Conservation (phyloP, 805 yeast genomes). For the Barnettozyma californica region DNA sequence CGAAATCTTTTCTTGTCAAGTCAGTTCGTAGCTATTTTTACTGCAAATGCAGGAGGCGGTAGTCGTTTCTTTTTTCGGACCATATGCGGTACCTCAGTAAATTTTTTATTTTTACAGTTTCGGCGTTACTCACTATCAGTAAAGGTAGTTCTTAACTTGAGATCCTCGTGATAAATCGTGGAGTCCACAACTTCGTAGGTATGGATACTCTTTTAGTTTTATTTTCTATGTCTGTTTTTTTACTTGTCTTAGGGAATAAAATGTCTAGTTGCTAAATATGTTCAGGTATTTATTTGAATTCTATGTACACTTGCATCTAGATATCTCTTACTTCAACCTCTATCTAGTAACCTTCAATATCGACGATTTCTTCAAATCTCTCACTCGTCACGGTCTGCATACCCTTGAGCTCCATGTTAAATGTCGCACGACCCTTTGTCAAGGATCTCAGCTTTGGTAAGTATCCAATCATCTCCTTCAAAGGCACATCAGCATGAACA, state of each 20-base stretch:
- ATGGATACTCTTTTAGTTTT: no score
- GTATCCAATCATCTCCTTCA: slow-evolving; percentile 89
- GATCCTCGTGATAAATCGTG: no score
- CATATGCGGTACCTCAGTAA: no score
- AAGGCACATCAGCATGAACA: slow-evolving; percentile 77
- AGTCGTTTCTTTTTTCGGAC: background rate
- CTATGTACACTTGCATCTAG: background rate
- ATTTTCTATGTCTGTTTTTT: no score
- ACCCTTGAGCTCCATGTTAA: slow-evolving; percentile 70
- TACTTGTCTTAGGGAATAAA: no score
- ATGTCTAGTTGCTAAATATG: no score
- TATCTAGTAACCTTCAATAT: slow-evolving; percentile 11
- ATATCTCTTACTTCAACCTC: background rate
- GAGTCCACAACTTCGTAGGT: no score
- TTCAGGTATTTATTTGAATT: background rate
- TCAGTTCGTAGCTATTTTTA: background rate
- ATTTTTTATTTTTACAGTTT: no score
- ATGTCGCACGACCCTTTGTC: slow-evolving; percentile 86
- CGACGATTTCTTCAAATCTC: slow-evolving; percentile 35
- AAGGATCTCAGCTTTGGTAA: slow-evolving; percentile 69
- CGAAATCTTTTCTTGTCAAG: background rate
- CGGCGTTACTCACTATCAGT: no score
- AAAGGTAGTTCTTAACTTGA: no score
- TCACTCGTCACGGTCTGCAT: slow-evolving; percentile 64
- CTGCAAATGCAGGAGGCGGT: background rate